Percentiles rank a stretch among this genome's conserved stretches.
These are phyloP conservation scores for Phialocephala subalpina DNA, from an alignment of 2,329 filamentous ascomycete species.

Conservation along the genomic window DNA sequence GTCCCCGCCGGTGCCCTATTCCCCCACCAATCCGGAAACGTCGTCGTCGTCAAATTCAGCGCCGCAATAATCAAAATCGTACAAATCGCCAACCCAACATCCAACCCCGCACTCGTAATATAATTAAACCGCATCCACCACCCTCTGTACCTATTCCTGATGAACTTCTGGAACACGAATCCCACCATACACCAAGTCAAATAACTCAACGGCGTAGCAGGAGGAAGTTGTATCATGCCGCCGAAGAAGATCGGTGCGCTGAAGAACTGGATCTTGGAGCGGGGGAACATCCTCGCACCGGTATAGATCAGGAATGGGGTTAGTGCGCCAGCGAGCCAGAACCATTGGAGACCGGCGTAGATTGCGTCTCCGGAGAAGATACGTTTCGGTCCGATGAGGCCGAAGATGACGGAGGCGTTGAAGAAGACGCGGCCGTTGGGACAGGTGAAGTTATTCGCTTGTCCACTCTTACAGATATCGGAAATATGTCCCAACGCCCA, in stretches of 20 bases:
- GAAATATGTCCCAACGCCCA: constrained; percentile 67
- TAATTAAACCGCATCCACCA: constrained; percentile 86
- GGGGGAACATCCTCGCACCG: constrained; percentile 65
- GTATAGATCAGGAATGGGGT: constrained; percentile 67
- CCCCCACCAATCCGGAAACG: constrained; percentile 74
- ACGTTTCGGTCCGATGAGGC: constrained; percentile 73
- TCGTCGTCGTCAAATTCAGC: constrained; percentile 66
- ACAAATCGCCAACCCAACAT: constrained; percentile 71
- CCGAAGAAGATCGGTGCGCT: constrained; percentile 69
- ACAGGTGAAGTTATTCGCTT: constrained; percentile 60
- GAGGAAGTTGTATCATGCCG: constrained; percentile 68
- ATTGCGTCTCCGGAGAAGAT: constrained; percentile 69
- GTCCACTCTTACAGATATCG: constrained; percentile 63
- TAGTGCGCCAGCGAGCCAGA: constrained; percentile 72
- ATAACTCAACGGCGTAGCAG: constrained; percentile 75
- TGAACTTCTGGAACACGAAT: constrained; percentile 72
- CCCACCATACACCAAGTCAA: constrained; percentile 55
- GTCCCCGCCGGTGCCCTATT: constrained; percentile 50
- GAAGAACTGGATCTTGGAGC: constrained; percentile 50
- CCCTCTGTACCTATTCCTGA: constrained; percentile 69
- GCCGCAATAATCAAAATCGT: constrained; percentile 77
- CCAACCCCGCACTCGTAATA: constrained; percentile 73
- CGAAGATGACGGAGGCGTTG: constrained; percentile 77
- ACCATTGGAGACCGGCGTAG: constrained; percentile 72
- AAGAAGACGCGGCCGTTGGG: constrained; percentile 63